phyloP scores from a whole-genome alignment of 1,284 basidiomycete species.

The Entoloma clypeatum region DNA sequence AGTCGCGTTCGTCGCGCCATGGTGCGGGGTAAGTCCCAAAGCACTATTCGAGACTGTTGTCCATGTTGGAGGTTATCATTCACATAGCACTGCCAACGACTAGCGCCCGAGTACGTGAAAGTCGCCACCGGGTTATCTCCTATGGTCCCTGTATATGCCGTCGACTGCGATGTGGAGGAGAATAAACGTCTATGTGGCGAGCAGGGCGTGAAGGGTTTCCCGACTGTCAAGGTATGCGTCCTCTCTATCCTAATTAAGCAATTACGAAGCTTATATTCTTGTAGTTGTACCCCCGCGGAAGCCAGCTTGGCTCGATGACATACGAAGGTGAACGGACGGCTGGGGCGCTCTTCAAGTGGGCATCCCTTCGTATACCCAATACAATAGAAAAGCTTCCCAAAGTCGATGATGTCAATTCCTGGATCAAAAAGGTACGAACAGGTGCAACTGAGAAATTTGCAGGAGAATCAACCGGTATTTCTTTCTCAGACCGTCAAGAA shows the following conservation, averaged over 20 bases:
- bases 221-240: constrained; percentile 72
- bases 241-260: background rate
- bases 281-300: constrained; percentile 75
- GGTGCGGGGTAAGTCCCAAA: constrained; percentile 70
- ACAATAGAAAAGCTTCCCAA: constrained; percentile 62
- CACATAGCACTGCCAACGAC: constrained; percentile 78
- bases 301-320: constrained; percentile 57
- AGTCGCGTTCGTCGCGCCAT: constrained; percentile 88
- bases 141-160: constrained; percentile 83
- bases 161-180: constrained; percentile 85
- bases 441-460: background rate
- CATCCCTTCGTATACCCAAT: constrained; percentile 69
- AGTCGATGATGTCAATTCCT: constrained; percentile 54
- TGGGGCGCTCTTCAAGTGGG: constrained; percentile 75
- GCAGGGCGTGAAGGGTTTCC: constrained; percentile 89
- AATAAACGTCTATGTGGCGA: constrained; percentile 83
- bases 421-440: constrained; percentile 54
- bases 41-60: background rate
- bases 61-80: constrained; percentile 3
- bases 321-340: constrained; percentile 76
- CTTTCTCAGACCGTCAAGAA: constrained; percentile 35
- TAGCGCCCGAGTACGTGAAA: constrained; percentile 83
- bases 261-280: background rate
- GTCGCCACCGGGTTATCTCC: constrained; percentile 79
- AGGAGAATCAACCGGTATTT: no score